Percentiles rank a stretch among this genome's conserved stretches.
Conservation (phyloP, 352 stramenopile genomes). For the Phytophthora vignae region DNA sequence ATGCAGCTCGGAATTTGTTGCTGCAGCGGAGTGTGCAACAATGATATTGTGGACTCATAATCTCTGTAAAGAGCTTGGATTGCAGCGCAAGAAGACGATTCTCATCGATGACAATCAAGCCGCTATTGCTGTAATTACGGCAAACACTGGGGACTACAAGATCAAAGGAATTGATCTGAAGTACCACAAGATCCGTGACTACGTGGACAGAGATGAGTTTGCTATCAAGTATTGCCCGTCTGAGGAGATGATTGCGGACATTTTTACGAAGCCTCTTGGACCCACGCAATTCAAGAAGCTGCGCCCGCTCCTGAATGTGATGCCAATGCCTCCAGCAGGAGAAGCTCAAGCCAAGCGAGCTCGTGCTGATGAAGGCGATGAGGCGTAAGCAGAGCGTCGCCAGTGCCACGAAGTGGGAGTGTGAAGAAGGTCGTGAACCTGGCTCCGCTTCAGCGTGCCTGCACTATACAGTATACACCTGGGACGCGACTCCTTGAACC, state of each 20-base stretch:
- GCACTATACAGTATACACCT: too few species aligned
- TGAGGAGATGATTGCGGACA: conserved; percentile 4
- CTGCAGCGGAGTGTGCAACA: background rate
- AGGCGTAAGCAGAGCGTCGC: too few species aligned
- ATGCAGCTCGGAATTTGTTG: background rate
- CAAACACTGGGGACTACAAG: background rate
- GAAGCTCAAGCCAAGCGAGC: too few species aligned
- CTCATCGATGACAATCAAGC: background rate
- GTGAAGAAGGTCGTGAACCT: too few species aligned
- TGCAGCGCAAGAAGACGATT: background rate
- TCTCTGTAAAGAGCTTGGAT: background rate
- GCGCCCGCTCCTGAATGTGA: too few species aligned
- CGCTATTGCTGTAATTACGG: background rate
- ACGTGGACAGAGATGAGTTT: background rate
- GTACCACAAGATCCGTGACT: conserved; percentile 3
- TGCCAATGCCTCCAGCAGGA: too few species aligned
- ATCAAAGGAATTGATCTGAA: conserved; percentile 1
- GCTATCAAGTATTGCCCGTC: conserved; percentile 5
- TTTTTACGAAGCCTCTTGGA: background rate
- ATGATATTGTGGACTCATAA: background rate
- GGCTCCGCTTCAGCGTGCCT: too few species aligned
- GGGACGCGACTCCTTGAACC: too few species aligned
- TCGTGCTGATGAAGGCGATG: too few species aligned
- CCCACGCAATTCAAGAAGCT: too few species aligned
- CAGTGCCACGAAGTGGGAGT: too few species aligned